Conservation (phyloP, 345 rosid genomes). For the Citrus inodora region DNA sequence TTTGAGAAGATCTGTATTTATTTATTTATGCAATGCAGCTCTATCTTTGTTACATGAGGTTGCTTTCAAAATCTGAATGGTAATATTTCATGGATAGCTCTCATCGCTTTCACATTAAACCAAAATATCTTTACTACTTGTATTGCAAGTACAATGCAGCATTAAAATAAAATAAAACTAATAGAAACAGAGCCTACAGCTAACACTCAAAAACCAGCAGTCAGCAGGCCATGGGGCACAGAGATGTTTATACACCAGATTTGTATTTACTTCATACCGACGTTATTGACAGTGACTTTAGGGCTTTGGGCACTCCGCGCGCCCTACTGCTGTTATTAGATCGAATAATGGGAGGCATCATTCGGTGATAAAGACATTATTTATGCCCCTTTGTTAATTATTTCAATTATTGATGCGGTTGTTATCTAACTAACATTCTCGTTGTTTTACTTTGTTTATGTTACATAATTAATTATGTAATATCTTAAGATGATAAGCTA, state of each 20-base stretch:
- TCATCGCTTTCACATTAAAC: slow-evolving; percentile 17
- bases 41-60: not conserved
- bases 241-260: not conserved
- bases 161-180: not conserved
- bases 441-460: not conserved
- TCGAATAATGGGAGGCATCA: not conserved
- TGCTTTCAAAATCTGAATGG: slow-evolving; percentile 23
- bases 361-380: not conserved
- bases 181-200: not conserved
- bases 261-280: not conserved
- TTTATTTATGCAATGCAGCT: no score
- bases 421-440: not conserved
- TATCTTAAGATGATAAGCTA: not conserved
- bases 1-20: no score
- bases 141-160: not conserved
- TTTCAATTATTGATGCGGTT: not conserved
- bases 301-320: not conserved
- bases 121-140: not conserved
- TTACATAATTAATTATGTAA: no score
- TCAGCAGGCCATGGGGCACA: not conserved
- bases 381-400: not conserved
- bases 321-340: no score
- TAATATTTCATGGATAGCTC: slow-evolving; percentile 21
- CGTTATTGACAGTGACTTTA: not conserved
- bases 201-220: not conserved